phyloP scores from a whole-genome alignment of 257 asterid genomes.

The Rhazya stricta region DNA sequence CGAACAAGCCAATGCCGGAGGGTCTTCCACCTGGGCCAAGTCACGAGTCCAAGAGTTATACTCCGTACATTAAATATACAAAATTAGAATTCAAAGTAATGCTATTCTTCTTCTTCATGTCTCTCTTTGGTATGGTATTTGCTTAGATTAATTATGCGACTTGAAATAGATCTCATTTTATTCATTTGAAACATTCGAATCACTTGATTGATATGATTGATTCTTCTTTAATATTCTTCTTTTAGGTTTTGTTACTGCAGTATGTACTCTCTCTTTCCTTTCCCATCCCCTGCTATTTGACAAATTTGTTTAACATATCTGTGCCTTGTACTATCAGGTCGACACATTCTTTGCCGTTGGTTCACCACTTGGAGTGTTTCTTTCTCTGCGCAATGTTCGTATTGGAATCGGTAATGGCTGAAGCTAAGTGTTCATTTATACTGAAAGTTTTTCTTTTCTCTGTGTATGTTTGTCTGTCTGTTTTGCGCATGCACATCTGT shows the following conservation, averaged over 20 bases:
- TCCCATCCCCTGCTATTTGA: too few species aligned
- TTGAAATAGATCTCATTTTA: not conserved
- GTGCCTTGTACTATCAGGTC: constrained; percentile 47
- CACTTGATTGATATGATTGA: not conserved
- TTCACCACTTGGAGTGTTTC: constrained; percentile 96
- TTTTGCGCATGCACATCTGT: not conserved
- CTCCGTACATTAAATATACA: constrained; percentile 74
- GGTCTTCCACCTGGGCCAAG: constrained; percentile 30
- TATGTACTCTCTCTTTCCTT: not conserved
- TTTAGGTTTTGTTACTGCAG: not conserved
- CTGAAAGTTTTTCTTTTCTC: not conserved
- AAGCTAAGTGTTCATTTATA: not conserved
- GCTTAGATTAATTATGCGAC: not conserved
- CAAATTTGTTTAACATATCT: not conserved
- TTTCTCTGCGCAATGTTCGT: constrained; percentile 90
- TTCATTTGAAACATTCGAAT: not conserved
- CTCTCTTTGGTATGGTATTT: not conserved
- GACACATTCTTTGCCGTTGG: constrained; percentile 97
- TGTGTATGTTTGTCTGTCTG: not conserved
- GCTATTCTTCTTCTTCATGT: constrained; percentile 15
- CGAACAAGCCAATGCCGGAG: constrained; percentile 33
- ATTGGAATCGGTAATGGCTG: constrained; percentile 73
- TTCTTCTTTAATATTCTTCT: not conserved
- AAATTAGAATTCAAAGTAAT: constrained; percentile 78
- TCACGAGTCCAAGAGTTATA: constrained; percentile 54